Base-by-base conservation (phyloP, 768 basidiomycete genomes). In the Leucosporidium creatinivorum region DNA sequence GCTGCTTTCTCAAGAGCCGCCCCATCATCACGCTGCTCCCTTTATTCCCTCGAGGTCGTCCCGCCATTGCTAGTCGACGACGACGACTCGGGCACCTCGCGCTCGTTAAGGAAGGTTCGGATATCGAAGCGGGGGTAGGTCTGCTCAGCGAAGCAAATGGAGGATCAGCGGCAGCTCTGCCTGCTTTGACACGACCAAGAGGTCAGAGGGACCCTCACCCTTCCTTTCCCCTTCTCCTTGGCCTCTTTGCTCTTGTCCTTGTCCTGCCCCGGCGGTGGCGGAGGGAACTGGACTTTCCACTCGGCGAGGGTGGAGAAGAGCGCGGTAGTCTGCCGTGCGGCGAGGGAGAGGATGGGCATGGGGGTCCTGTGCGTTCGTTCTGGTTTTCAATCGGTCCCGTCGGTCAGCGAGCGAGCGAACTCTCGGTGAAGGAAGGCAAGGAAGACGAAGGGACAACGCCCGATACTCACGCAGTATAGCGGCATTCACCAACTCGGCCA, bases 401-500 rank as follows among this genome's bases (percentile, higher is more conserved):
- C n/a, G n/a, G 30, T 25, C 19, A 30, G 59, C 36, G 7, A 1
- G 23, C 28, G 0, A 23, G 28, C 12, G 8, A 26, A n/a, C n/a
- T n/a, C n/a, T n/a, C n/a, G n/a, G n/a, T n/a, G n/a, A n/a, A n/a
- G n/a, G n/a, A n/a, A n/a, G n/a, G n/a, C n/a, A n/a, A n/a, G n/a
- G n/a, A n/a, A n/a, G n/a, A n/a, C n/a, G n/a, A n/a, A 1, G 36
- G 25, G 50, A n/a, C 19, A 19, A 21, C 33, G 39, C 4, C 10
- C n/a, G 21, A 3, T 2, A 82, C 89, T 76, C 73, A 93, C 93
- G 80, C 18, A 96, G 78, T 57, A 96, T 88, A 21, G 92, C 93
- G 54, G 84, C 82, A 71, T 93, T 89, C 51, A 98, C 86, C 79
- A 93, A 89, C 65, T 91, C 88, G 8, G 92, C 92, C 26, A 96